A percentile compares a stretch with the other conserved stretches of the same genome.
These are phyloP conservation scores for Crepidotus sp. DNA, from an alignment of 1,284 basidiomycete species.

Conservation along the genomic window DNA sequence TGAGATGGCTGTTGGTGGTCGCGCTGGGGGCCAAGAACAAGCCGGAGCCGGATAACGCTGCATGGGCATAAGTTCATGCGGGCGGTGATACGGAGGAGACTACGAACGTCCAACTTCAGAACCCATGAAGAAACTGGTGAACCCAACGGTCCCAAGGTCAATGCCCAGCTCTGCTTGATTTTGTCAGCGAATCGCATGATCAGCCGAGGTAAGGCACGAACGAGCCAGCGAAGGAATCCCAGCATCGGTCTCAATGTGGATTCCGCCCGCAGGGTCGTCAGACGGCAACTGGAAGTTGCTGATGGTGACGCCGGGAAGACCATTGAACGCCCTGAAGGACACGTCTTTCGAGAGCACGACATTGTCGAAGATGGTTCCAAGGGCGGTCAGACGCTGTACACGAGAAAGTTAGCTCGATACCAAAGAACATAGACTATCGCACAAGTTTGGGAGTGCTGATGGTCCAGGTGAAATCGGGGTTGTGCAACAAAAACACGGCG, in stretches of 20 bases:
- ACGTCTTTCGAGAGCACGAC: constrained; percentile 58
- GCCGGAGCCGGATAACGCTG: constrained; percentile 42
- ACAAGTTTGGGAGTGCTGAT: constrained; percentile 52
- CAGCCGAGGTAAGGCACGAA: constrained; percentile 26
- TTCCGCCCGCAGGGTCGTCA: constrained; percentile 59
- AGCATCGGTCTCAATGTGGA: constrained; percentile 61
- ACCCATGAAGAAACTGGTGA: constrained; percentile 52
- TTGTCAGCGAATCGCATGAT: constrained; percentile 10
- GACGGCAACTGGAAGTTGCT: constrained; percentile 60
- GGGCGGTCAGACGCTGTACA: constrained; percentile 42
- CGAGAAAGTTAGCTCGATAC: no score
- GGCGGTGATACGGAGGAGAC: background rate
- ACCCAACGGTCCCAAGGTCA: constrained; percentile 60
- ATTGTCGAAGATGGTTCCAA: constrained; percentile 63
- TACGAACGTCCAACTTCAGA: constrained; percentile 47
- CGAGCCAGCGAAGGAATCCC: constrained; percentile 60
- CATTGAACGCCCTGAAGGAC: constrained; percentile 65
- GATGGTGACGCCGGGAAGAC: constrained; percentile 59
- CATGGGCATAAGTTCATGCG: constrained; percentile 7
- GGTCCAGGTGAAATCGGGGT: constrained; percentile 61
- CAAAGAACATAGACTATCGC: no score
- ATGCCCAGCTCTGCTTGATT: constrained; percentile 53
- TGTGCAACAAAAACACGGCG: constrained; percentile 59
- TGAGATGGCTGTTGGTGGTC: constrained; percentile 43
- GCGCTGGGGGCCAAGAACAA: constrained; percentile 48